These are phyloP conservation scores for Cyclocybe cylindracea DNA, from an alignment of 768 basidiomycete genomes.

Conservation along the genomic window DNA sequence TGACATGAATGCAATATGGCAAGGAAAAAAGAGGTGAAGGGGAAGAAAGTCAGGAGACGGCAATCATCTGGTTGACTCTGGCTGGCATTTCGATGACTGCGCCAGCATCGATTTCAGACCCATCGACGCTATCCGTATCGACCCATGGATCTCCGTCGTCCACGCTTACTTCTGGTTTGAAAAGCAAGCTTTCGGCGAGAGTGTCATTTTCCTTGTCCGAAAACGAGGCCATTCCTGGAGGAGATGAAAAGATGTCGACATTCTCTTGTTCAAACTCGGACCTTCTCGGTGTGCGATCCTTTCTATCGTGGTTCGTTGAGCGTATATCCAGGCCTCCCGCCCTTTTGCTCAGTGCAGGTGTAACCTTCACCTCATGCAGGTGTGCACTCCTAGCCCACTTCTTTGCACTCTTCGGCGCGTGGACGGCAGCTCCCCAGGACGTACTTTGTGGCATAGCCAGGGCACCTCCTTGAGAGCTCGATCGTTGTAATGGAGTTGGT, in stretches of 20 bases:
- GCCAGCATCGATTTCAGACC: slow-evolving; percentile 13
- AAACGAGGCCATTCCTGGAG: background rate
- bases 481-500: slow-evolving; percentile 38
- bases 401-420: slow-evolving; percentile 46
- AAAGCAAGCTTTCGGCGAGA: slow-evolving; percentile 6
- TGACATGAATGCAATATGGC: too few species aligned
- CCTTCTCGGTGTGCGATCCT: slow-evolving; percentile 10
- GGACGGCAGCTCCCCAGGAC: slow-evolving; percentile 27
- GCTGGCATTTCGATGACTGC: background rate
- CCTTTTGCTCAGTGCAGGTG: too few species aligned
- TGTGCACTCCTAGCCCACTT: slow-evolving; percentile 69
- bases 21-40: too few species aligned
- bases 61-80: background rate
- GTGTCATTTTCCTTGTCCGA: too few species aligned
- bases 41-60: background rate
- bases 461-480: slow-evolving; percentile 41
- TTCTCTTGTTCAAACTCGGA: slow-evolving; percentile 12
- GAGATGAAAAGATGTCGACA: slow-evolving; percentile 8
- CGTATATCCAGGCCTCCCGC: too few species aligned
- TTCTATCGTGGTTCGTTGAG: background rate
- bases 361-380: slow-evolving; percentile 57
- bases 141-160: slow-evolving; percentile 25
- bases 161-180: slow-evolving; percentile 4
- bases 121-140: slow-evolving; percentile 24
- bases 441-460: slow-evolving; percentile 16